phyloP scores from a whole-genome alignment of 257 asterid species.

The Forsythia viridissima region DNA sequence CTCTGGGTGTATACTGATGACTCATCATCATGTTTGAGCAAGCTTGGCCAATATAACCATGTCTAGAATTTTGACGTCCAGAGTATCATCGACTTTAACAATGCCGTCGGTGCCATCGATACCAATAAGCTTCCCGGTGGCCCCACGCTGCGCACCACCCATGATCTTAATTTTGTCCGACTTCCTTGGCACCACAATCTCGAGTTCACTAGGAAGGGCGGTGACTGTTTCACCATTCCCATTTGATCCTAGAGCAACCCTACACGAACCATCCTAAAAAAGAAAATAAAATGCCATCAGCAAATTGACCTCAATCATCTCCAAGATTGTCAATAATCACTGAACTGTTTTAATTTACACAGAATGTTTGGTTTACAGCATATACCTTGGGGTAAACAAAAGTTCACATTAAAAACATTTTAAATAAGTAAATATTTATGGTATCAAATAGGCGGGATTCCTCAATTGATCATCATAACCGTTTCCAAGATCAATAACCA shows the following conservation, averaged over 20 bases:
- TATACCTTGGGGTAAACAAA: background rate
- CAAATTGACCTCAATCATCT: background rate
- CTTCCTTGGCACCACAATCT: constrained; percentile 70
- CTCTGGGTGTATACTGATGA: background rate
- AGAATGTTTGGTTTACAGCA: background rate
- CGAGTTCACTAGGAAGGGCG: constrained; percentile 61
- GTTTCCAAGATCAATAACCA: background rate
- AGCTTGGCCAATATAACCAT: constrained; percentile 72
- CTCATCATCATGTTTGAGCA: constrained; percentile 37
- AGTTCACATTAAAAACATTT: background rate
- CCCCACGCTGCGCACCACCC: constrained; percentile 86
- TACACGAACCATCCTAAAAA: constrained; percentile 81
- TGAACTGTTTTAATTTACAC: background rate
- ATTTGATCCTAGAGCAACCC: constrained; percentile 71
- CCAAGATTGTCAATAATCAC: background rate
- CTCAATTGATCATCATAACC: background rate
- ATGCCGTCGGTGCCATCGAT: constrained; percentile 91
- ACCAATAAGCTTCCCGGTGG: constrained; percentile 85
- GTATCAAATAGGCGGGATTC: background rate
- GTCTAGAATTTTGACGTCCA: constrained; percentile 83
- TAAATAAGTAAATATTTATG: too few species aligned
- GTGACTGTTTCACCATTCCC: constrained; percentile 69
- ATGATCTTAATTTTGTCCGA: constrained; percentile 76
- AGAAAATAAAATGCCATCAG: constrained; percentile 17
- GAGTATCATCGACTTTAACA: constrained; percentile 73